Evolutionary conservation across 2,329 filamentous ascomycete species (phyloP), one percentile per base, ranked within the genome.

Genomic region (Harringtonia lauricola): DNA sequence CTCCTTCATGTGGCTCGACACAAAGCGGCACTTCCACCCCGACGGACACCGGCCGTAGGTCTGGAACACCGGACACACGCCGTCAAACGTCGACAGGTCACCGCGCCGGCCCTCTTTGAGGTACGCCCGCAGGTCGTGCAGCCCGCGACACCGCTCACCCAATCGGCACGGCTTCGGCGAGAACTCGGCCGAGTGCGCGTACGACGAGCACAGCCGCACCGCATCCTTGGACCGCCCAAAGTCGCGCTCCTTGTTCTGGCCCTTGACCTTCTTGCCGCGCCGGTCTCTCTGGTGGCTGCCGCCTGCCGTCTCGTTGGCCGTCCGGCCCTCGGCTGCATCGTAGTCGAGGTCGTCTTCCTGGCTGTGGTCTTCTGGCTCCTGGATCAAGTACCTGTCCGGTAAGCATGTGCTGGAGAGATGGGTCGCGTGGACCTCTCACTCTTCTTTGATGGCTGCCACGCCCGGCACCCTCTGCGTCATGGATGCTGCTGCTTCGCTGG

Each of bases 11-110:
- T 98, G 92, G 49, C 86, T 94, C 49, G 75, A 75, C 29, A 86
- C 83, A 57, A 95, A 94, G 19, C 90, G 83, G 60, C 92, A 98
- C 60, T 90, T 94, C 89, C 90, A 98, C 7, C 92, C 92, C 14
- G 83, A 77, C 39, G 76, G 73, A 55, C 92, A 98, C 49, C 71
- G 77, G 13, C 89, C 89, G 50, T 82, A 76, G 15, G 70, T 68
- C 51, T 86, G 81, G 61, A 79, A 95, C 9, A 94, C 74, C 1
- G 89, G 90, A 57, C 92, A 98, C 49, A 82, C 70, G 8, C 86
- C 83, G 35, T 71, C 72, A 55, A 94, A 83, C 0, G 83, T 86
- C 6, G 74, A 72, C 33, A 95, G 70, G 56, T 96, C 86, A 47
- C 78, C 78, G 36, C 86, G 79, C 51, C 90, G 89, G 48, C 88